phyloP scores from a whole-genome alignment of 371 early-diverging fungal species.

The Mucor circinelloides region DNA sequence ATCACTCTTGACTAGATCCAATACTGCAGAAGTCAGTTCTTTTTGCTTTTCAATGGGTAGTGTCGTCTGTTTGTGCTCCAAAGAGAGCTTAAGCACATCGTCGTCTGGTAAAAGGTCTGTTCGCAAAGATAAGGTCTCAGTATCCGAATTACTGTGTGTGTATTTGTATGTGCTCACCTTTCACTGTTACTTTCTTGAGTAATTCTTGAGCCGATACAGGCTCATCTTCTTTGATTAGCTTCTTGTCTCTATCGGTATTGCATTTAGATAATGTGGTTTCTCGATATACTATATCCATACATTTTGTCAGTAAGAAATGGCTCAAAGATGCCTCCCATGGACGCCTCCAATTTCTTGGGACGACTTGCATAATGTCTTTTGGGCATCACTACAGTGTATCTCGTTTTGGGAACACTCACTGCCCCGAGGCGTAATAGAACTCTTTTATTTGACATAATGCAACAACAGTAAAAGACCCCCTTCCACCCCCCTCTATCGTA shows the following conservation, averaged over 20 bases:
- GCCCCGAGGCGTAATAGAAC: neutral
- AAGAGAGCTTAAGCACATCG: slow-evolving; percentile 21
- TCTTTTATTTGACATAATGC: neutral
- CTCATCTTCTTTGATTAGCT: neutral
- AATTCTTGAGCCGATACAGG: slow-evolving; percentile 10
- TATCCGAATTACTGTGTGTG: neutral
- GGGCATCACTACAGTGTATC: slow-evolving; percentile 2
- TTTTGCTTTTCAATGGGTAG: slow-evolving; percentile 36
- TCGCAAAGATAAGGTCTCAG: neutral
- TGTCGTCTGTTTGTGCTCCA: slow-evolving; percentile 25
- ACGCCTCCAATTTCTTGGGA: slow-evolving; percentile 23
- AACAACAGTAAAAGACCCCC: neutral
- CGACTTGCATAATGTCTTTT: slow-evolving; percentile 20
- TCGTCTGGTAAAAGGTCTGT: slow-evolving; percentile 39
- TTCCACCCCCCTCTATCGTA: too few species aligned
- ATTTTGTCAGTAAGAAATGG: slow-evolving; percentile 37
- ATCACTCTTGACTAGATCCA: slow-evolving; percentile 21
- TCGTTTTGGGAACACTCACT: neutral
- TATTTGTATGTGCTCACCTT: slow-evolving; percentile 10
- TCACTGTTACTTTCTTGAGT: slow-evolving; percentile 5
- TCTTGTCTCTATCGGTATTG: slow-evolving; percentile 1
- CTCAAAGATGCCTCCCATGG: slow-evolving; percentile 47
- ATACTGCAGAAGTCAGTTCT: slow-evolving; percentile 10
- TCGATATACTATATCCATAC: neutral
- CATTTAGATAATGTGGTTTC: neutral